These are phyloP conservation scores for Cucumis variabilis DNA, from an alignment of 331 rosid species.

Conservation along the genomic window DNA sequence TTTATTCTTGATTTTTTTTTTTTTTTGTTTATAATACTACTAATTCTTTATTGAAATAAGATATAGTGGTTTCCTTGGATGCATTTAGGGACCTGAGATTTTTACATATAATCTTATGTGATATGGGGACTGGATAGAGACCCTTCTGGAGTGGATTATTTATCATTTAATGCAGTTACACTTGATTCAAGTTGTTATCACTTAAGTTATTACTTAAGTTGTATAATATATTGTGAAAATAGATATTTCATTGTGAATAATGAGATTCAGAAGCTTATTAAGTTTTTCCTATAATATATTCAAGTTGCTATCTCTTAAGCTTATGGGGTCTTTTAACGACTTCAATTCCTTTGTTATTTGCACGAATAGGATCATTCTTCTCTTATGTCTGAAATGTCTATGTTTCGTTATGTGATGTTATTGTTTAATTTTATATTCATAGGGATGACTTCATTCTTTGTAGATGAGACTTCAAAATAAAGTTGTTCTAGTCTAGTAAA, in stretches of 20 bases:
- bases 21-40: no score
- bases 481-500: no score
- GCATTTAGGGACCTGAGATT: not conserved
- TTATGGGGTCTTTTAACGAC: no score
- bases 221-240: not conserved
- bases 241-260: not conserved
- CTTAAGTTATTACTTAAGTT: not conserved
- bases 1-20: no score
- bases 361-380: no score
- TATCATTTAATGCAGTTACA: not conserved
- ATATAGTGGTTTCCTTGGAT: not conserved
- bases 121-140: slow-evolving; percentile 1
- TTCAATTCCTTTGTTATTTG: no score
- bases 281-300: not conserved
- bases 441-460: no score
- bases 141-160: not conserved
- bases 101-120: not conserved
- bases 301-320: no score
- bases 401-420: no score
- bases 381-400: no score
- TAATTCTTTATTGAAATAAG: not conserved
- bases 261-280: slow-evolving; percentile 10
- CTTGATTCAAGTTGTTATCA: not conserved
- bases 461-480: no score
- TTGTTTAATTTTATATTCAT: no score